phyloP scores from a whole-genome alignment of 176 grass and related monocot species.

The Oryza officinalis region DNA sequence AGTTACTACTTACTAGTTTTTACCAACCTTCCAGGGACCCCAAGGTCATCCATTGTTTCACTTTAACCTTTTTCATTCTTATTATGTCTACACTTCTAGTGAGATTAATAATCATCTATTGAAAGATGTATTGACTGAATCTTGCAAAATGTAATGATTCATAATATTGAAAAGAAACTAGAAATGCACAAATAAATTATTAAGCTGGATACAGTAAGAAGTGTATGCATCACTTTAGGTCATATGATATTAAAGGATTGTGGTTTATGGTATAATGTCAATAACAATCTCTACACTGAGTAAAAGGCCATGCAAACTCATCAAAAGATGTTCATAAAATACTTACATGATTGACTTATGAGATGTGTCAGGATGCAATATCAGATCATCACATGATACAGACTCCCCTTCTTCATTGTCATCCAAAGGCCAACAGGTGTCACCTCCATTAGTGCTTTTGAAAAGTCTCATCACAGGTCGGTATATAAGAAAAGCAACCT shows the following conservation, averaged over 20 bases:
- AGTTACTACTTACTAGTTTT: background rate
- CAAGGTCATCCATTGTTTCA: conserved; percentile 3
- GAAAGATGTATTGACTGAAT: background rate
- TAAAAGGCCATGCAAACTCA: background rate
- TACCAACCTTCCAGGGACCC: conserved; percentile 16
- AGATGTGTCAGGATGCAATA: conserved; percentile 64
- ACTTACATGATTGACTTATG: conserved; percentile 73
- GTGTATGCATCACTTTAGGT: background rate
- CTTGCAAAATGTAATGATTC: background rate
- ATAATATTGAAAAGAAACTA: background rate
- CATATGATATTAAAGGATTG: background rate
- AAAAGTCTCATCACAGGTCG: conserved; percentile 99
- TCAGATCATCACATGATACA: conserved; percentile 70
- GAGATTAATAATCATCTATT: background rate
- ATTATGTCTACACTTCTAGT: conserved; percentile 1
- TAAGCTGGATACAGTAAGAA: background rate
- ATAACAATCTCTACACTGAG: conserved; percentile 7
- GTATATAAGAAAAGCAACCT: conserved; percentile 99
- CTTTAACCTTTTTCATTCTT: background rate
- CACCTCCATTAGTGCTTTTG: conserved; percentile 58
- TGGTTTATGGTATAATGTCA: background rate
- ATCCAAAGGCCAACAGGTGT: conserved; percentile 87
- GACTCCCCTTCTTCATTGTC: conserved; percentile 65
- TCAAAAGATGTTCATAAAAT: conserved; percentile 28
- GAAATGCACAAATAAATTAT: background rate